Evolutionary conservation across 2,329 filamentous ascomycete species (phyloP).

Genomic region (Calonectria montana): DNA sequence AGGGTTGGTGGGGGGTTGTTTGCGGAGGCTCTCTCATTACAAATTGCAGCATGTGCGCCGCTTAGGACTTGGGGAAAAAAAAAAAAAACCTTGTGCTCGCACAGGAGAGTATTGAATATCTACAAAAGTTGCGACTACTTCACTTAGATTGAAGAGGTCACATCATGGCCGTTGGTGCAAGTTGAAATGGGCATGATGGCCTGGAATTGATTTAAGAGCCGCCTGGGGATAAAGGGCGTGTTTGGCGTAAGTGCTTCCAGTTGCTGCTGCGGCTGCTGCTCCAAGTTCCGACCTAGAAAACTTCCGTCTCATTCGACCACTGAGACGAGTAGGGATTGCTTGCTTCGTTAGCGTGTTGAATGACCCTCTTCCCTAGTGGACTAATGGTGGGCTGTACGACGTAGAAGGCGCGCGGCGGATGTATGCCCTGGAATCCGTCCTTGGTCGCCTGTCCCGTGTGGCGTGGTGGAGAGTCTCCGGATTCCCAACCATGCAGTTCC

Average conservation of each 20-base stretch:
- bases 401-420: slow-evolving; percentile 1
- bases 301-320: neutral
- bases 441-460: neutral
- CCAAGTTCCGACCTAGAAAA: neutral
- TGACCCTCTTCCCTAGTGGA: slow-evolving; percentile 1
- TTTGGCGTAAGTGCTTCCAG: neutral
- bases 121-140: neutral
- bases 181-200: neutral
- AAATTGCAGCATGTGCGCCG: neutral
- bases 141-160: neutral
- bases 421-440: neutral
- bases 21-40: neutral
- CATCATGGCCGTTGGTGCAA: neutral
- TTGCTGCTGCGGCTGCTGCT: neutral
- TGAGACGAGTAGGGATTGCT: neutral
- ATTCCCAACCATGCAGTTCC: neutral
- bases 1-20: slow-evolving; percentile 8
- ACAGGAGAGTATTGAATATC: neutral
- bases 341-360: neutral
- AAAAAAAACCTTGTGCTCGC: neutral
- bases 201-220: neutral
- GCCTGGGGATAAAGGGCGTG: neutral
- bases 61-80: too few species aligned
- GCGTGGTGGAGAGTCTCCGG: slow-evolving; percentile 1
- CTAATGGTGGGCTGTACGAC: slow-evolving; percentile 8